Conservation (phyloP, 2,329 filamentous ascomycete species). For the Hypoxylon sp. region DNA sequence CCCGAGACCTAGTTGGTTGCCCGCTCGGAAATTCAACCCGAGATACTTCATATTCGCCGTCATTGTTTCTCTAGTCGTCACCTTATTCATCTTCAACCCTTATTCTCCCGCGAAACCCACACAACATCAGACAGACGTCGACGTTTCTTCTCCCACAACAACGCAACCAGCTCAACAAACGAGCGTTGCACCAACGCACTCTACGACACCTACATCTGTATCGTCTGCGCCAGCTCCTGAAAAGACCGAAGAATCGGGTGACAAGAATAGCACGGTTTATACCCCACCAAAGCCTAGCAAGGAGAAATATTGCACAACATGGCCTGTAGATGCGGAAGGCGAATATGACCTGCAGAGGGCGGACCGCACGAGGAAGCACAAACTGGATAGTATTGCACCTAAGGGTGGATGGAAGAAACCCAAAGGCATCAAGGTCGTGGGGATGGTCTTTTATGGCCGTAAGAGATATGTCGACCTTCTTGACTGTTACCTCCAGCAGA, state of each 20-base stretch:
- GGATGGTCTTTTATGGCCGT: slow-evolving; percentile 64
- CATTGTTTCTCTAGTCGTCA: slow-evolving; percentile 45
- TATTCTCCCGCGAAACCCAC: slow-evolving; percentile 42
- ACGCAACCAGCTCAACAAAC: slow-evolving; percentile 5
- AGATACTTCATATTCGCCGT: slow-evolving; percentile 46
- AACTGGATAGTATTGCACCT: slow-evolving; percentile 49
- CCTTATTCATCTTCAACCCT: slow-evolving; percentile 49
- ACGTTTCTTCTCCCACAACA: slow-evolving; percentile 32
- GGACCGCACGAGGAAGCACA: slow-evolving; percentile 35
- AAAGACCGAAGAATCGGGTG: slow-evolving; percentile 1
- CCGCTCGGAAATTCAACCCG: slow-evolving; percentile 46
- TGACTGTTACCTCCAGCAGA: slow-evolving; percentile 63
- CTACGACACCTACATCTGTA: slow-evolving; percentile 3
- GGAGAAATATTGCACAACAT: slow-evolving; percentile 51
- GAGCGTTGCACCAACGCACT: slow-evolving; percentile 1
- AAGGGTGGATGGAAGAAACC: slow-evolving; percentile 53
- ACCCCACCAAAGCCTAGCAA: slow-evolving; percentile 27
- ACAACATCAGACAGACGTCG: slow-evolving; percentile 38
- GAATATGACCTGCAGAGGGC: slow-evolving; percentile 41
- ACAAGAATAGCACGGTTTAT: slow-evolving; percentile 16
- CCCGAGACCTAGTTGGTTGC: slow-evolving; percentile 45
- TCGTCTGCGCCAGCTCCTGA: slow-evolving; percentile 13
- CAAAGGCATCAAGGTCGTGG: slow-evolving; percentile 58
- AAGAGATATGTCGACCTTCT: slow-evolving; percentile 62
- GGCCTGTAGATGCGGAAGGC: slow-evolving; percentile 49